Evolutionary conservation across 768 basidiomycete species (phyloP), one percentile per base, ranked within the genome.

Genomic region (Suillus decipiens): DNA sequence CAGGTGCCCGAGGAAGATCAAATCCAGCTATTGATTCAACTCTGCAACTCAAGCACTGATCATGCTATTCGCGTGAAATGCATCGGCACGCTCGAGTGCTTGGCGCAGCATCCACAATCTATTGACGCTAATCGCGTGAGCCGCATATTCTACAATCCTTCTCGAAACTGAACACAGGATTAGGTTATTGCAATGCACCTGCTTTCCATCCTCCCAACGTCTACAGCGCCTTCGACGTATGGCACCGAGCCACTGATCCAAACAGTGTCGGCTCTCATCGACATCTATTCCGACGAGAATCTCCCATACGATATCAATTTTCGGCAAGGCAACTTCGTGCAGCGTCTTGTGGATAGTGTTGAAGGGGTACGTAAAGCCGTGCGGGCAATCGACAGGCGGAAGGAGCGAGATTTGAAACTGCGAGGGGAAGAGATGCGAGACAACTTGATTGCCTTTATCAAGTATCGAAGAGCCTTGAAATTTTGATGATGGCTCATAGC

Each of bases 271-370:
- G 91, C 91, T 31, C 79, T 97, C 51, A 92, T 97, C 63, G 95
- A 97, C 72, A 93, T 96, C 59, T 98, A 91, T 73, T 93, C 95
- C 4, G 95, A 98, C 76, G 95, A 98, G 75, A 81, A 76, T 9
- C 74, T 86, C 60, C 82, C 89, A 0, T 95, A 92, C 71, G 95
- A 98, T 72, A 71, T 86, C 62, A 93, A 93, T 72, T 95, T 95
- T 79, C 82, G 86, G 48, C 77, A 87, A 61, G 85, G 85, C 0
- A 72, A 76, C 15, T 91, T 83, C 70, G 75, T 90, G 0, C 80
- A 80, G 19, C 78, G 76, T 58, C 81, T 95, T 7, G 77, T 75
- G 15, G 81, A 78, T n/a, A 83, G 85, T 59, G 79, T 90, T 11
- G 89, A 88, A 50, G 83, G 83, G 14, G 73, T 92, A 34, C 86